Base-by-base conservation (phyloP, 2,329 filamentous ascomycete species). In the Venturia oleaginea region DNA sequence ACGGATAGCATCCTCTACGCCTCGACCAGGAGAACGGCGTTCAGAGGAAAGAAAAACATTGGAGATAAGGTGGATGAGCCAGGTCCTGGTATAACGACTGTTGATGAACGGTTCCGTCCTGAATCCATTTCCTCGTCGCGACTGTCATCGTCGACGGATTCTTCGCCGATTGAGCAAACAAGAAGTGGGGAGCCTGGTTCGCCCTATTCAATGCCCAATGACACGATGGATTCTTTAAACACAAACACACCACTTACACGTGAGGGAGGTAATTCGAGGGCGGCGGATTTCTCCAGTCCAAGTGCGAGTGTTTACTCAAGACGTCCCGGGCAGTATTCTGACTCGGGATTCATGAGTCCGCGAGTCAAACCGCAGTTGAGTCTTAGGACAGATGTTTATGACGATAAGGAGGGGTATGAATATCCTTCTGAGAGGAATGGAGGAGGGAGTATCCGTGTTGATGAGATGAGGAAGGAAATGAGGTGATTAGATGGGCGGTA, bases 1-100 rank as follows among this genome's bases (percentile, higher is more conserved):
- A 22, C 42, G 2, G 63, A 64, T 24, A 54, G 63, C 40, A 59
- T 64, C 22, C 40, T 64, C 22, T 64, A 64, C 38, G 43, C 63
- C 4, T 22, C 59, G 4, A 64, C 63, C 4, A 34, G 63, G 24
- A 61, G 59, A 22, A 30, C 27, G 24, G 59, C 37, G 15, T 61
- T 61, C 34, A 32, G 17, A 13, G 59, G 27, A 3, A 27, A 51
- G 46, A 27, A 51, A 13, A 51, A 51, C 17, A 13, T 51, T 17
- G 46, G 46, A 15, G n/a, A 51, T 10, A 51, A 22, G 10, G 11
- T 27, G 22, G 46, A 51, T 27, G 46, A 51, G 46, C 8, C 46
- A 4, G 46, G 11, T 13, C 46, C 46, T 15, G 46, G 46, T 22
- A 51, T 51, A 22, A 27, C 46, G 46, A 51, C 22, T 10, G 46